Base-by-base conservation (phyloP, 495 filamentous ascomycete species). In the Podospora didyma region DNA sequence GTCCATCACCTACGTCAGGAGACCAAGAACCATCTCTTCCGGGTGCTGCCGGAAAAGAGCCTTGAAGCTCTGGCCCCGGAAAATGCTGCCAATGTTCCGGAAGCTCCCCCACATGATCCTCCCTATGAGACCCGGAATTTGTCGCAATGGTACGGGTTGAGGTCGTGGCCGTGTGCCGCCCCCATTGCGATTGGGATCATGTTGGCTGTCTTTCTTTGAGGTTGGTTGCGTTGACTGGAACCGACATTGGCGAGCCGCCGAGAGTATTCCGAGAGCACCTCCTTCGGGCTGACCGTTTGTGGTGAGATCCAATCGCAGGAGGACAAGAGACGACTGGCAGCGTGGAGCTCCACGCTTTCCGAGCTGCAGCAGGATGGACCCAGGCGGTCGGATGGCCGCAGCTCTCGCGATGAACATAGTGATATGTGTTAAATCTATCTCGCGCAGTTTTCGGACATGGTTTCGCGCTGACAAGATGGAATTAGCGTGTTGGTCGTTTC, bases 21-120 rank as follows among this genome's bases (percentile, higher is more conserved):
- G 48, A 11, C 69, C 75, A 42, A 74, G 37, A 1, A 77, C 59
- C 16, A 75, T 68, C 54, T 77, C 75, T 20, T 67, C 70, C 3
- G 75, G 75, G 52, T 67, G 75, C 46, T 67, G 61, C 19, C 68
- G 68, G 48, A 68, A 74, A 12, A 74, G 58, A 0, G 55, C 50
- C 10, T 60, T 67, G 41, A 76, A 56, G 51, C 52, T 69, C 39
- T 68, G 64, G 46, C 67, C 62, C 26, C 69, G 61, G n/a, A 75
- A 67, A 49, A 62, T 62, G 28, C 58, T 54, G 39, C 69, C 61
- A 28, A 75, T 37, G 20, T 67, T 58, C 48, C 59, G 67, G 42
- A 76, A 51, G 49, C 69, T 61, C 48, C 64, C 67, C 31, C 56
- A 64, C 1, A 74, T 28, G n/a, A 63, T 66, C 7, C 66, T 59